These are phyloP conservation scores for Podospora appendiculata DNA, from an alignment of 495 filamentous ascomycete species.

Conservation along the genomic window DNA sequence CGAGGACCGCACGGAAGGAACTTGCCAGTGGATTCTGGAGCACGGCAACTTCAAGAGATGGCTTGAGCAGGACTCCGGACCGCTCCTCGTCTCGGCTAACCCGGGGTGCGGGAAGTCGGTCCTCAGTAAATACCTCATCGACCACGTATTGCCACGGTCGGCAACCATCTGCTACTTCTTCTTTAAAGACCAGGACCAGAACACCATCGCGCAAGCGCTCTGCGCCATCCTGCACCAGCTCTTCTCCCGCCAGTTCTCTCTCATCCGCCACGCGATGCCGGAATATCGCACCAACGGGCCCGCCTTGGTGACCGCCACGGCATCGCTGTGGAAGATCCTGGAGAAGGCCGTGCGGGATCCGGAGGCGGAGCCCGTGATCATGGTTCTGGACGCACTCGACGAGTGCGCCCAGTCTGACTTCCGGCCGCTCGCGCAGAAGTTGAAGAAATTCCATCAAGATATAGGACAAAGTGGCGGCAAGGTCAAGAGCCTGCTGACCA, in stretches of 20 bases:
- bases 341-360: conserved; percentile 23
- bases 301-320: conserved; percentile 26
- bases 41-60: too few species aligned
- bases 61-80: too few species aligned
- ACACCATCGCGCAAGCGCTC: conserved; percentile 34
- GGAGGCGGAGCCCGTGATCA: conserved; percentile 9
- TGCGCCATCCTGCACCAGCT: conserved; percentile 34
- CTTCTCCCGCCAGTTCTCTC: conserved; percentile 21
- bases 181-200: conserved; percentile 35
- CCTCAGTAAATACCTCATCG: too few species aligned
- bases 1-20: too few species aligned
- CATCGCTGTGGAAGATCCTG: conserved; percentile 24
- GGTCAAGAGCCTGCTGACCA: too few species aligned
- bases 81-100: too few species aligned
- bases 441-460: too few species aligned
- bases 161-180: conserved; percentile 11
- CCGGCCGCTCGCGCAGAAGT: too few species aligned
- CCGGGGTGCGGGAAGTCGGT: too few species aligned
- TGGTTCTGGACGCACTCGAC: conserved; percentile 45
- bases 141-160: background rate
- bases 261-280: conserved; percentile 23
- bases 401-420: background rate
- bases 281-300: conserved; percentile 16
- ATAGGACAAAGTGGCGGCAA: too few species aligned
- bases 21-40: too few species aligned